A percentile compares a stretch with the other conserved stretches of the same genome.
These are phyloP conservation scores for Quercus gilva DNA, from an alignment of 306 rosid genomes.

Conservation along the genomic window DNA sequence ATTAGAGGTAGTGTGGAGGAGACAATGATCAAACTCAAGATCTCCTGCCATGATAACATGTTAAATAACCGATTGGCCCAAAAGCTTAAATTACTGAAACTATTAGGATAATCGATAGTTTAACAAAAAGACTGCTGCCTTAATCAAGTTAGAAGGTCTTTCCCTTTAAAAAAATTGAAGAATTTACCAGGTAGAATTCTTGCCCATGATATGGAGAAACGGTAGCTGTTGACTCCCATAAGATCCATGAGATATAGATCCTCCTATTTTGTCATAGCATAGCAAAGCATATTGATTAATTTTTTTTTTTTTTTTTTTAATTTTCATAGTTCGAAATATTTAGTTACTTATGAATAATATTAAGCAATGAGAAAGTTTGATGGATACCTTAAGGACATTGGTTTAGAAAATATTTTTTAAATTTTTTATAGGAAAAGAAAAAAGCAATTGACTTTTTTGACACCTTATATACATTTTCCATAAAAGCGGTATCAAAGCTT, in stretches of 20 bases:
- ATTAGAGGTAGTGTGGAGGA: no score
- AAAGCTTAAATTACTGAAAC: no score
- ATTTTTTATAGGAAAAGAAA: no score
- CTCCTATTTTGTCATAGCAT: conserved; percentile 39
- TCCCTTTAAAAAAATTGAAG: neutral
- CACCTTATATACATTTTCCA: no score
- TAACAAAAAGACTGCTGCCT: neutral
- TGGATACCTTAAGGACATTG: no score
- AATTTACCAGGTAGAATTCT: conserved; percentile 62
- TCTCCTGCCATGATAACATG: rapidly evolving
- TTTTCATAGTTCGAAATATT: neutral
- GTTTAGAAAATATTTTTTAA: no score
- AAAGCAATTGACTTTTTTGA: no score
- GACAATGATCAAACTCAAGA: no score
- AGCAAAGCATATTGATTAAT: neutral
- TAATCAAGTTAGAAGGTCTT: neutral
- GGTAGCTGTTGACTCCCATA: conserved; percentile 63
- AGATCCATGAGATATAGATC: conserved; percentile 51
- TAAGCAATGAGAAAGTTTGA: no score
- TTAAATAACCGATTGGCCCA: rapidly evolving
- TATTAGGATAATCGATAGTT: no score
- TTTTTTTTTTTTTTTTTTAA: neutral
- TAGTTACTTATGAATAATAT: neutral
- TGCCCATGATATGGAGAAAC: conserved; percentile 82
- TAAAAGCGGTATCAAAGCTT: no score